phyloP scores from a whole-genome alignment of 148 eudicot genomes.

The Arctostaphylos glauca region DNA sequence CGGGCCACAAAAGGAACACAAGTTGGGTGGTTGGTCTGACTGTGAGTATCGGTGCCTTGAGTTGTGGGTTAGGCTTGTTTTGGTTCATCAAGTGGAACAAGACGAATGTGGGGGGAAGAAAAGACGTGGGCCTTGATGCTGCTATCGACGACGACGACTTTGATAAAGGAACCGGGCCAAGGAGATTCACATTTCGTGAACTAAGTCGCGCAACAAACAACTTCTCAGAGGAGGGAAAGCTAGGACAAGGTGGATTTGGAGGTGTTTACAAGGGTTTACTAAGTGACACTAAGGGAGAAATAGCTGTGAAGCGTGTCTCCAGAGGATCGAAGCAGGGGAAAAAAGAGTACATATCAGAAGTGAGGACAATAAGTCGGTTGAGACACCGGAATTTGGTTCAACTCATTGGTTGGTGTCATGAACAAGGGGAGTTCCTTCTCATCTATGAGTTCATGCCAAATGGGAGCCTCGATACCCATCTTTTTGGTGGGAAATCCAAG shows the following conservation, averaged over 20 bases:
- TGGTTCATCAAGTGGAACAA: neutral
- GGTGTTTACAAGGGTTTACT: slow-evolving; percentile 1
- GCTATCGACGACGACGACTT: neutral
- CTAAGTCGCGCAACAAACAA: neutral
- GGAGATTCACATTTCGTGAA: neutral
- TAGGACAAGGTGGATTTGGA: neutral
- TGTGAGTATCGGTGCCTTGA: neutral
- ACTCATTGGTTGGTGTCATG: slow-evolving; percentile 5
- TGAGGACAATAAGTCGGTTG: neutral
- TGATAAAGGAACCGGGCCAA: neutral
- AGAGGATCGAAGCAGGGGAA: neutral
- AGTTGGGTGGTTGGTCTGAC: neutral
- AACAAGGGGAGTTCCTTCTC: neutral
- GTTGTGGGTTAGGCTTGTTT: neutral
- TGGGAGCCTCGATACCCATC: neutral
- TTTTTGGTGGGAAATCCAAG: neutral
- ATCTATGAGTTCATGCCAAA: slow-evolving; percentile 2
- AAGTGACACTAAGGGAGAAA: neutral
- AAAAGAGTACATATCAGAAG: neutral
- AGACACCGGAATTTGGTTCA: slow-evolving; percentile 5
- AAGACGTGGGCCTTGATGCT: neutral
- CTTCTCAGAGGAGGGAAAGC: neutral
- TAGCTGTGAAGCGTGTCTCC: neutral
- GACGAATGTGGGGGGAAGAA: neutral
- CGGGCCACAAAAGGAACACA: neutral